phyloP scores from a whole-genome alignment of 345 rosid species.

The Lepidium didymum region DNA sequence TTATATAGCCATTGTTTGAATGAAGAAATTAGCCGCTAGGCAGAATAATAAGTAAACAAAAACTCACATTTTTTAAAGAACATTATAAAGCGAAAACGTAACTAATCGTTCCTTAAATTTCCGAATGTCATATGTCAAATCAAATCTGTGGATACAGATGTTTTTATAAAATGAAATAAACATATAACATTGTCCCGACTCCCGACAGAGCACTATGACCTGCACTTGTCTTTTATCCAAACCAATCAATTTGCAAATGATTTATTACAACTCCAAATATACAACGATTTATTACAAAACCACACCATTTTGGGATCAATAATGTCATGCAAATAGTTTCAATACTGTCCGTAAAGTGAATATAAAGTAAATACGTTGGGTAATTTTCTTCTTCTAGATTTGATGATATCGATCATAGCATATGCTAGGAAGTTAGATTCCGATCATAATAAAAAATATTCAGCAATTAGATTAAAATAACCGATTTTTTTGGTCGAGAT shows the following conservation, averaged over 20 bases:
- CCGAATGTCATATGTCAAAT: not conserved
- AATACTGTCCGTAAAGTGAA: not conserved
- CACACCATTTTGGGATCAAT: conserved; percentile 24
- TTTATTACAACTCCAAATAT: not conserved
- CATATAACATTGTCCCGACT: conserved; percentile 12
- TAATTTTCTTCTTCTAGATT: not conserved
- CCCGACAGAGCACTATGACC: conserved; percentile 17
- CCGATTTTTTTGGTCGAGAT: too few relatives aligned
- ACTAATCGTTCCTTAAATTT: not conserved
- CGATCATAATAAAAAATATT: too few relatives aligned
- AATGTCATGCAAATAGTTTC: conserved; percentile 4
- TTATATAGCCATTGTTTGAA: not conserved
- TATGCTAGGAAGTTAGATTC: not conserved
- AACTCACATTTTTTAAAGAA: not conserved
- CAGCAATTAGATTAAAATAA: too few relatives aligned
- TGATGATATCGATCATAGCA: not conserved
- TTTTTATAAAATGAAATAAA: not conserved
- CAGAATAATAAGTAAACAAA: not conserved
- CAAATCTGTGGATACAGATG: not conserved
- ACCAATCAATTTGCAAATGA: conserved; percentile 8
- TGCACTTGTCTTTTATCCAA: conserved; percentile 12
- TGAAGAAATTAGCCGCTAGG: not conserved
- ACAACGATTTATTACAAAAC: conserved; percentile 7
- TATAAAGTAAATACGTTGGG: not conserved
- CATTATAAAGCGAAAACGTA: not conserved